Evolutionary conservation across 2,329 filamentous ascomycete genomes (phyloP).

Genomic region (Exophiala mesophila): DNA sequence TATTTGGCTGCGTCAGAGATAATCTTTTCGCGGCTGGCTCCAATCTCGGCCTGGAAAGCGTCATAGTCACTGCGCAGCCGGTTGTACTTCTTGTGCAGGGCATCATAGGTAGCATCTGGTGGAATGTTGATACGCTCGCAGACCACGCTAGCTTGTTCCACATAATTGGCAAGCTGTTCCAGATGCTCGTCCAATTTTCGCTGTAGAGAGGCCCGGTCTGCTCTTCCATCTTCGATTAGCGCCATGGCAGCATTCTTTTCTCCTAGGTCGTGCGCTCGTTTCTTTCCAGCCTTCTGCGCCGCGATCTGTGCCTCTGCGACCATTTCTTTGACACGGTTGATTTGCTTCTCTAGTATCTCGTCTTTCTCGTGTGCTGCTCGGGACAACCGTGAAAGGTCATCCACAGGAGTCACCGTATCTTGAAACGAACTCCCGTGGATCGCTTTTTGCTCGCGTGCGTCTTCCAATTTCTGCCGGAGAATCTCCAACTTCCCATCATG

Average conservation of each 20-base stretch:
- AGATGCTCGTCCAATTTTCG: slow-evolving; percentile 33
- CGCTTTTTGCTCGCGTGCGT: slow-evolving; percentile 48
- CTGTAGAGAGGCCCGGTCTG: slow-evolving; percentile 44
- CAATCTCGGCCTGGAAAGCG: slow-evolving; percentile 55
- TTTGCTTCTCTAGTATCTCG: slow-evolving; percentile 31
- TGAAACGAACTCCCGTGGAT: slow-evolving; percentile 42
- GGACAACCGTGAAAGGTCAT: slow-evolving; percentile 38
- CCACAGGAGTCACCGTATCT: slow-evolving; percentile 45
- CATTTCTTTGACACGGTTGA: slow-evolving; percentile 37
- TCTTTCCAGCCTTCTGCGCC: slow-evolving; percentile 28
- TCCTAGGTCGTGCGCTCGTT: slow-evolving; percentile 42
- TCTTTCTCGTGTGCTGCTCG: slow-evolving; percentile 37
- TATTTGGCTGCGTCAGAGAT: slow-evolving; percentile 42
- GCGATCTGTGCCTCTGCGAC: slow-evolving; percentile 4
- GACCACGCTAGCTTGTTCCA: slow-evolving; percentile 50
- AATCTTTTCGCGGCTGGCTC: slow-evolving; percentile 58
- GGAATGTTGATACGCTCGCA: slow-evolving; percentile 59
- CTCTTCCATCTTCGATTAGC: slow-evolving; percentile 45
- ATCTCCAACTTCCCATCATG: slow-evolving; percentile 62
- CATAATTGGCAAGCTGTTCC: slow-evolving; percentile 51
- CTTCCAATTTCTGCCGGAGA: slow-evolving; percentile 55
- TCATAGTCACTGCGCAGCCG: slow-evolving; percentile 56
- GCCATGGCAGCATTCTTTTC: slow-evolving; percentile 60
- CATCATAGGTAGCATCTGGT: slow-evolving; percentile 58
- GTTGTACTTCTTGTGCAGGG: slow-evolving; percentile 44